Percentiles rank a stretch among this genome's conserved stretches.
Conservation (phyloP, 805 yeast genomes). For the Blastobotrys attinorum region DNA sequence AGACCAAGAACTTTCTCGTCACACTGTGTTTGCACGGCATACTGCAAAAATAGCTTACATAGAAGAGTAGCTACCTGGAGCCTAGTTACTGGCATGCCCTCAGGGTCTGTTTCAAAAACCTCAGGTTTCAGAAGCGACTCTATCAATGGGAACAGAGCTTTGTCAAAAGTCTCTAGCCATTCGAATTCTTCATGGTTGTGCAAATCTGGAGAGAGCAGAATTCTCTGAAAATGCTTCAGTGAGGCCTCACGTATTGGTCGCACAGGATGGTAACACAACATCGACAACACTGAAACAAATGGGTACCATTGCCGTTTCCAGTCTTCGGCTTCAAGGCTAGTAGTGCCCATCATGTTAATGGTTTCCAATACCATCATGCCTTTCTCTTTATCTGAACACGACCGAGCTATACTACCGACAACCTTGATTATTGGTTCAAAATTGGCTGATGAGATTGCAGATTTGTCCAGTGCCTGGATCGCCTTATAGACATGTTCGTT, state of each 20-base stretch:
- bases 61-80: constrained; percentile 57
- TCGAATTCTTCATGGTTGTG: constrained; percentile 12
- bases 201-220: constrained; percentile 37
- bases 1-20: constrained; percentile 11
- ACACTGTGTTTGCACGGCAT: constrained; percentile 28
- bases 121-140: constrained; percentile 61
- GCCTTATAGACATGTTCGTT: not conserved
- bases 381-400: constrained; percentile 1
- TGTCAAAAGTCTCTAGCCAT: constrained; percentile 48
- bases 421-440: not conserved
- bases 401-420: no score
- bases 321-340: constrained; percentile 3
- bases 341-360: constrained; percentile 3
- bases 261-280: constrained; percentile 86
- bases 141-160: constrained; percentile 67
- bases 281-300: constrained; percentile 72
- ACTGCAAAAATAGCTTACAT: constrained; percentile 55
- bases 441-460: not conserved
- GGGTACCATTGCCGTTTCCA: constrained; percentile 40
- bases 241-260: constrained; percentile 66
- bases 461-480: not conserved
- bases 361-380: constrained; percentile 3
- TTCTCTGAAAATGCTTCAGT: constrained; percentile 47
- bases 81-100: constrained; percentile 59
- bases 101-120: constrained; percentile 48